Evolutionary conservation across 1,284 basidiomycete species (phyloP).

Genomic region (Cryptococcus sp.): DNA sequence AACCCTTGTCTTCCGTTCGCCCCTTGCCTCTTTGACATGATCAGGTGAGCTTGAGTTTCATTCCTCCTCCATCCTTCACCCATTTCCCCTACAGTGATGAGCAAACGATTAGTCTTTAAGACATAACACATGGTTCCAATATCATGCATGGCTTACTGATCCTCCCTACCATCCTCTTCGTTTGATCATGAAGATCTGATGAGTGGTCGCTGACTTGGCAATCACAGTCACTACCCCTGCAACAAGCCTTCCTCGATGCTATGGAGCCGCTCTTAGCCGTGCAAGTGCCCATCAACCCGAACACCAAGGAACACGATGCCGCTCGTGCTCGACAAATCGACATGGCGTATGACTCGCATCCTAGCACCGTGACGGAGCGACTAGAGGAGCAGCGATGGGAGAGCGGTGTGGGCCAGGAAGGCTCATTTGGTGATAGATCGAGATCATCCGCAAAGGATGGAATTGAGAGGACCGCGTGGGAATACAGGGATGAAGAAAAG

Average conservation of each 20-base stretch:
- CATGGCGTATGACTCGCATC: conserved; percentile 30
- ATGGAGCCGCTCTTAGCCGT: conserved; percentile 51
- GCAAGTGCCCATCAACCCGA: conserved; percentile 19
- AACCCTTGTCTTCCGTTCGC: conserved; percentile 9
- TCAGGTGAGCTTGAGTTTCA: conserved; percentile 46
- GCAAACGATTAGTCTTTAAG: conserved; percentile 56
- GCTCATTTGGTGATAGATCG: conserved; percentile 35
- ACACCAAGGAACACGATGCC: conserved; percentile 22
- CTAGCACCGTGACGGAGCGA: conserved; percentile 36
- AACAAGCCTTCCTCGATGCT: conserved; percentile 44
- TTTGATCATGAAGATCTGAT: neutral
- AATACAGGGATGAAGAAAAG: conserved; percentile 44
- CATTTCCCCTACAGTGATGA: conserved; percentile 43
- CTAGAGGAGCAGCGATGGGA: conserved; percentile 45
- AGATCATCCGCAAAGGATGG: conserved; percentile 19
- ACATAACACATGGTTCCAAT: conserved; percentile 52
- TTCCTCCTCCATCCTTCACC: conserved; percentile 7
- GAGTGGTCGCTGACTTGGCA: conserved; percentile 10
- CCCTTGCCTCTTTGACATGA: conserved; percentile 1
- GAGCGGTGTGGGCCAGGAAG: conserved; percentile 31
- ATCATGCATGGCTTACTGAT: conserved; percentile 54
- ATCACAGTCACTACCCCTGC: conserved; percentile 39
- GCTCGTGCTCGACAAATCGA: conserved; percentile 31
- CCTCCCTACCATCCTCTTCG: conserved; percentile 6
- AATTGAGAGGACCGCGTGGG: conserved; percentile 45